Conservation (phyloP, 2,329 filamentous ascomycete genomes). For the Trichoderma citrinoviride region DNA sequence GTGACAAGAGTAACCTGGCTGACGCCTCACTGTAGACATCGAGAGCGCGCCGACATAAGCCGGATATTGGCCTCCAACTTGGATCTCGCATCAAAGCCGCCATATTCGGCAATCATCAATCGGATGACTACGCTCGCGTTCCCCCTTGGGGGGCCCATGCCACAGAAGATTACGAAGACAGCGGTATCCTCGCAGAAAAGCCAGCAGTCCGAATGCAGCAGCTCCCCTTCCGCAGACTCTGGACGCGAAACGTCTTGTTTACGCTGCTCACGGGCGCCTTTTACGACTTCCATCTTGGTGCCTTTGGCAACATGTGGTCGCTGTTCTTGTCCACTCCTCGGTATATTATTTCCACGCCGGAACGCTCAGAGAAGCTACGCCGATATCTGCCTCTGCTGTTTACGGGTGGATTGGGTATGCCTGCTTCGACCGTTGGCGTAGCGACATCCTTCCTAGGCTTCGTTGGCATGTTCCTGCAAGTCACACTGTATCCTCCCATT, state of each 20-base stretch:
- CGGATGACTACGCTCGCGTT: slow-evolving; percentile 25
- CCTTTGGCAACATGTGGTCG: slow-evolving; percentile 67
- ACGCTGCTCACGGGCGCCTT: slow-evolving; percentile 63
- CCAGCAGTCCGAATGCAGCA: slow-evolving; percentile 8
- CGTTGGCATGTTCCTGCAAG: slow-evolving; percentile 66
- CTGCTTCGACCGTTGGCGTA: slow-evolving; percentile 7
- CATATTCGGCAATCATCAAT: slow-evolving; percentile 29
- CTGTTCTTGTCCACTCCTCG: slow-evolving; percentile 67
- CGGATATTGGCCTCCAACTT: slow-evolving; percentile 44
- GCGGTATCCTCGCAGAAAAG: neutral
- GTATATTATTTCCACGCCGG: slow-evolving; percentile 22
- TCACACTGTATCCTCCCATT: slow-evolving; percentile 64
- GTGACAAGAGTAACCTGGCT: neutral
- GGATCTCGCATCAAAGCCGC: slow-evolving; percentile 34
- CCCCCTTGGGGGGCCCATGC: neutral
- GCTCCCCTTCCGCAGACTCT: slow-evolving; percentile 43
- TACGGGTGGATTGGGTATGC: slow-evolving; percentile 32
- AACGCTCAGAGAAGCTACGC: slow-evolving; percentile 31
- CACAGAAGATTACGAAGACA: slow-evolving; percentile 21
- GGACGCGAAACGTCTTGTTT: slow-evolving; percentile 47
- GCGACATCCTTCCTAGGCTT: slow-evolving; percentile 43
- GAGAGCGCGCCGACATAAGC: slow-evolving; percentile 30
- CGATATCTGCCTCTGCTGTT: slow-evolving; percentile 51
- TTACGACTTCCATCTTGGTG: slow-evolving; percentile 67
- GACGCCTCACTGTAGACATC: slow-evolving; percentile 33